These are phyloP conservation scores for Candida railenensis DNA, from an alignment of 805 yeast species.

Conservation along the genomic window DNA sequence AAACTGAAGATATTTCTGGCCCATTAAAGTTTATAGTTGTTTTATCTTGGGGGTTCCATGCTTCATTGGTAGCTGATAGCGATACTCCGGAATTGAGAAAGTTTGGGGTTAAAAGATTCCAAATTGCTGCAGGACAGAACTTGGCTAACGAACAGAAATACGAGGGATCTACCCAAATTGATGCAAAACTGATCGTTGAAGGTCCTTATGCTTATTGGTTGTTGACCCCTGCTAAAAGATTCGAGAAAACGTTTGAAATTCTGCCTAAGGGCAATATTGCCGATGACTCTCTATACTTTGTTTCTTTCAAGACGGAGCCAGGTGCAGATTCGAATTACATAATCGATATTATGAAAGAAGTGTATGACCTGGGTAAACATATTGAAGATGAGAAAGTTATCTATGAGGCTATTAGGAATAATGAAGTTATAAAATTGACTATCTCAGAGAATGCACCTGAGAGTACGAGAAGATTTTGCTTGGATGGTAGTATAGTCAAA, in stretches of 20 bases:
- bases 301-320: slow-evolving; percentile 39
- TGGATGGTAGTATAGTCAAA: slow-evolving; percentile 59
- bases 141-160: slow-evolving; percentile 51
- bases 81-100: slow-evolving; percentile 66
- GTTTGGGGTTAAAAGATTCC: slow-evolving; percentile 66
- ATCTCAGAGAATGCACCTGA: slow-evolving; percentile 25
- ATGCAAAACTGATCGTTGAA: slow-evolving; percentile 11
- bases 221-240: slow-evolving; percentile 51
- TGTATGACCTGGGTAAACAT: slow-evolving; percentile 58
- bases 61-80: slow-evolving; percentile 78
- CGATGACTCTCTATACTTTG: slow-evolving; percentile 41
- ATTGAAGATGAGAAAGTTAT: slow-evolving; percentile 45
- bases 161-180: slow-evolving; percentile 35
- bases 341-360: slow-evolving; percentile 56
- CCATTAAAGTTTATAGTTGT: slow-evolving; percentile 56
- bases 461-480: slow-evolving; percentile 52
- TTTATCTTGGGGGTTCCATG: slow-evolving; percentile 83
- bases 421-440: slow-evolving; percentile 13
- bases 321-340: slow-evolving; percentile 29
- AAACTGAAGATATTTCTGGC: slow-evolving; percentile 8
- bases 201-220: slow-evolving; percentile 61
- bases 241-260: slow-evolving; percentile 61
- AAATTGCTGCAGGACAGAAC: slow-evolving; percentile 61
- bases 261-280: slow-evolving; percentile 58
- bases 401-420: slow-evolving; percentile 35